Conservation (phyloP, 495 filamentous ascomycete species). For the Tuber melanosporum region DNA sequence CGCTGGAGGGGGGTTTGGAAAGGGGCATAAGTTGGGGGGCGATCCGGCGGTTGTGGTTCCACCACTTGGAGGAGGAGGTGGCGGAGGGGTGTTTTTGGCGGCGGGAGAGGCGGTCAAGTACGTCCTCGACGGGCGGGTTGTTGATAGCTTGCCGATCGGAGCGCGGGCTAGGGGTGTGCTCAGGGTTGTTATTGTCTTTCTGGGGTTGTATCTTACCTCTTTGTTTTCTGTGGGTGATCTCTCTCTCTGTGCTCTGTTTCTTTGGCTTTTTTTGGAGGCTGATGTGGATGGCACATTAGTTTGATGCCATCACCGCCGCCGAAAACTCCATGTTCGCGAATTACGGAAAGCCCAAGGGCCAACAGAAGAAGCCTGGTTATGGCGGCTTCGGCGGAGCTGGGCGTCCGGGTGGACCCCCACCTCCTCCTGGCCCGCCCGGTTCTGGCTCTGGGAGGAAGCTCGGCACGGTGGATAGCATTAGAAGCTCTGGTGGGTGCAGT, state of each 20-base stretch:
- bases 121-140: slow-evolving; percentile 33
- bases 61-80: slow-evolving; percentile 20
- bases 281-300: slow-evolving; percentile 42
- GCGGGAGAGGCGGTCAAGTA: slow-evolving; percentile 28
- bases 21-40: slow-evolving; percentile 43
- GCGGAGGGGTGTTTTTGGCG: slow-evolving; percentile 14
- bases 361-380: neutral
- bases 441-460: slow-evolving; percentile 22
- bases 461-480: slow-evolving; percentile 33
- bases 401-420: slow-evolving; percentile 1
- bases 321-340: slow-evolving; percentile 59
- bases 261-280: neutral
- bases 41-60: slow-evolving; percentile 44
- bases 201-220: slow-evolving; percentile 56
- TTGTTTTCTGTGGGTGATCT: slow-evolving; percentile 49
- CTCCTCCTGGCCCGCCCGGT: slow-evolving; percentile 12
- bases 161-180: slow-evolving; percentile 46
- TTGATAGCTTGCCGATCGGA: slow-evolving; percentile 40
- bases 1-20: slow-evolving; percentile 44
- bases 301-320: slow-evolving; percentile 61
- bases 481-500: slow-evolving; percentile 18
- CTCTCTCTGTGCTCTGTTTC: neutral
- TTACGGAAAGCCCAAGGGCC: slow-evolving; percentile 27
- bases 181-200: slow-evolving; percentile 50
- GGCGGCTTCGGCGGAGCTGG: slow-evolving; percentile 18